phyloP scores from a whole-genome alignment of 2,329 filamentous ascomycete genomes.

The Phyllosticta paracitricarpa region DNA sequence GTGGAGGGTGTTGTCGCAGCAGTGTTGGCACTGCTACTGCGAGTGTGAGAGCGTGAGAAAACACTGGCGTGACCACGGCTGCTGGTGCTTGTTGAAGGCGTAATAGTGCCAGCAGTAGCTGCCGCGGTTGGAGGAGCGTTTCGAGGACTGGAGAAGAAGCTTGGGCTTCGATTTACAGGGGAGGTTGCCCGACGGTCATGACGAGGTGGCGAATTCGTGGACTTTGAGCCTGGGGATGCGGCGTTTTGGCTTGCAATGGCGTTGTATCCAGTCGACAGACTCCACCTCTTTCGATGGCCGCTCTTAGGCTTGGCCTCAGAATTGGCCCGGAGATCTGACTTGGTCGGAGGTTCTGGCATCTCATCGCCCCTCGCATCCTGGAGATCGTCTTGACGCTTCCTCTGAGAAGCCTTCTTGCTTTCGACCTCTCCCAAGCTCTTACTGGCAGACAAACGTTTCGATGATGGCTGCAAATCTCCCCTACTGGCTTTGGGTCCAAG shows the following conservation, averaged over 20 bases:
- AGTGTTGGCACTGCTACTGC: background rate
- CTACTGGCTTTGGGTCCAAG: background rate
- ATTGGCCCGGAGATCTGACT: background rate
- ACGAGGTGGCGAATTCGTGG: background rate
- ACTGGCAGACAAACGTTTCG: background rate
- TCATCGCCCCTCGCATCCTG: background rate
- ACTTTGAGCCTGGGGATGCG: background rate
- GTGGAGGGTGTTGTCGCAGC: background rate
- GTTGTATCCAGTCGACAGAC: background rate
- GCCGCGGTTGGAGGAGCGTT: background rate
- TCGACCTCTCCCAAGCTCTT: background rate
- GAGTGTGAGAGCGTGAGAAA: background rate
- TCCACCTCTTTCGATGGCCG: background rate
- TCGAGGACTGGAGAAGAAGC: background rate
- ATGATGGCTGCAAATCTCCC: background rate
- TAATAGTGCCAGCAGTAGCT: background rate
- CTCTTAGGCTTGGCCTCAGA: background rate
- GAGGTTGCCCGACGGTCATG: background rate
- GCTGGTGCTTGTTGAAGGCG: background rate
- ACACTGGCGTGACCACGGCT: background rate
- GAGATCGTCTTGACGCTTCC: background rate
- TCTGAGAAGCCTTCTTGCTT: background rate
- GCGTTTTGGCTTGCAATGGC: background rate
- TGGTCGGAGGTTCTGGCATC: background rate
- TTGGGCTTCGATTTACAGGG: background rate